Evolutionary conservation across 164 flowering plant species (phyloP), one percentile per base, ranked within the genome.

Genomic region (Vitis rupestris): DNA sequence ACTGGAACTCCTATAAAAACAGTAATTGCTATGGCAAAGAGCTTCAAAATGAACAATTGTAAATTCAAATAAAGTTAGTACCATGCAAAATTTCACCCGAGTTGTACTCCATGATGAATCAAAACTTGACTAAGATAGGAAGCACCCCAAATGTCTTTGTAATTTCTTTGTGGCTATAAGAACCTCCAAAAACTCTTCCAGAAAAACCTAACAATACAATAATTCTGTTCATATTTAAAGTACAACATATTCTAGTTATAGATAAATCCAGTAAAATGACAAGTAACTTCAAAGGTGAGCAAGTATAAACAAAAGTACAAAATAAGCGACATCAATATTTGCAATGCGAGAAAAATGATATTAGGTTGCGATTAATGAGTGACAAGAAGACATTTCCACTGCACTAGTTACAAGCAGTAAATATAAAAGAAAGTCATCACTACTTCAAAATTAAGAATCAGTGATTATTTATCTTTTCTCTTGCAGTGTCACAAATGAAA

Each of bases 51-150:
- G 56, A 53, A 15, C 56, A 6, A 14, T n/a, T 4, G 7, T 13
- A 13, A 14, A 53, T 53, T 11, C n/a, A 29, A 23, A 9, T 10
- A 17, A 59, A 59, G 61, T 14, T 59, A 10, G 37, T 59, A 27
- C 23, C 61, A 61, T 12, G 63, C 13, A 31, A 61, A 61, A 14
- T 37, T 11, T 53, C 56, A 31, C 5, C 15, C 2, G 30, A 13
- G 49, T 61, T 16, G 12, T 31, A 7, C 13, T 63, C 68, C 73
- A 70, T 70, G 54, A 47, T 30, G 30, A 66, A 54, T 55, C 31
- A 19, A 57, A 53, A 48, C 27, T 56, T 57, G 62, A 5, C 4
- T 7, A 14, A 31, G 16, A 61, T 16, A 37, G 44, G 48, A 12
- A 31, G 15, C 59, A 16, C 10, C 29, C 1, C 59, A 9, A 9